Percentiles rank a stretch among this genome's conserved stretches.
Evolutionary conservation across 257 asterid genomes (phyloP).

Genomic region (Verbena officinalis): DNA sequence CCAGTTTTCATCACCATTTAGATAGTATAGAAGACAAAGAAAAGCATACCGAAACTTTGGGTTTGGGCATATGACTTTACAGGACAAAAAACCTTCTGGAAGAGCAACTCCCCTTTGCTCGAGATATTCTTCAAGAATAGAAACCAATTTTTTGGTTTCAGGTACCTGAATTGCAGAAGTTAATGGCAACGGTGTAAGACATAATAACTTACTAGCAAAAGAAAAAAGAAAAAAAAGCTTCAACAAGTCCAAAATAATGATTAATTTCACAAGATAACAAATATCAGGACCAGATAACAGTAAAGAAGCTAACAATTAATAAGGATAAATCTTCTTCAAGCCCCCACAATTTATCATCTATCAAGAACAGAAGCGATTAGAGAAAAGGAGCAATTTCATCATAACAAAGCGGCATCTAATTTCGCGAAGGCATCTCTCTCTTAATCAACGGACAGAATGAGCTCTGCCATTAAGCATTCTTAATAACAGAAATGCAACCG

Average conservation of each 20-base stretch:
- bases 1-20: conserved; percentile 2
- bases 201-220: conserved; percentile 11
- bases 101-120: conserved; percentile 84
- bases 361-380: conserved; percentile 1
- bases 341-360: neutral
- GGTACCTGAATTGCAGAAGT: conserved; percentile 55
- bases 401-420: no score
- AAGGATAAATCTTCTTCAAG: conserved; percentile 8
- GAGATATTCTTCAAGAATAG: conserved; percentile 83
- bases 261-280: neutral
- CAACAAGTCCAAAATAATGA: no score
- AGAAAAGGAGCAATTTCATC: neutral
- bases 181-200: conserved; percentile 19
- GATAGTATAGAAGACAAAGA: conserved; percentile 1
- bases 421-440: no score
- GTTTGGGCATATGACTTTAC: conserved; percentile 87
- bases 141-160: conserved; percentile 61
- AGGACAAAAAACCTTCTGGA: conserved; percentile 78
- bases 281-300: neutral
- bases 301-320: neutral
- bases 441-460: neutral
- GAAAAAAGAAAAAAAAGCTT: neutral
- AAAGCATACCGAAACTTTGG: conserved; percentile 68
- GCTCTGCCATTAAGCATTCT: no score
- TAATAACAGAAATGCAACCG: neutral